These are phyloP conservation scores for Vitis rotundifolia DNA, from an alignment of 164 flowering plant genomes.

Conservation along the genomic window DNA sequence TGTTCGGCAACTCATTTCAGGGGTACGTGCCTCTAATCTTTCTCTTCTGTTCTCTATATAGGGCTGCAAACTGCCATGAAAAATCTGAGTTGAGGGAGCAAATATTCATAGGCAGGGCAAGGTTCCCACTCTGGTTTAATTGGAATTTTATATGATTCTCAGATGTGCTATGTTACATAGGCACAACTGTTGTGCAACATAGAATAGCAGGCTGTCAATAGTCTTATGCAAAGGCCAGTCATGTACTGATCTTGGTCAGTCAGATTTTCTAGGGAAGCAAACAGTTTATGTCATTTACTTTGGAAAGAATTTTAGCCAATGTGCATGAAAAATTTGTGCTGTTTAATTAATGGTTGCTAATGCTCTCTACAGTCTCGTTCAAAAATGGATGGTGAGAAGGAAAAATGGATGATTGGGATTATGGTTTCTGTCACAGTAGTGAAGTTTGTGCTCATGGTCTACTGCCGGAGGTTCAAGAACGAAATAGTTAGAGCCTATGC, in stretches of 20 bases:
- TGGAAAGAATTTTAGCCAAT: too few relatives aligned
- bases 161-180: too few relatives aligned
- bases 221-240: too few relatives aligned
- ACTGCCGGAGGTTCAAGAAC: slow-evolving; percentile 68
- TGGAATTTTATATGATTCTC: too few relatives aligned
- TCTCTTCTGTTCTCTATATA: neutral
- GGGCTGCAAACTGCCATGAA: neutral
- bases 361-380: slow-evolving; percentile 34
- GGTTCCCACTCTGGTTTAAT: too few relatives aligned
- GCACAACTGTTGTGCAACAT: too few relatives aligned
- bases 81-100: too few relatives aligned
- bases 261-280: too few relatives aligned
- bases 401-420: slow-evolving; percentile 81
- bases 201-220: too few relatives aligned
- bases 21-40: slow-evolving; percentile 30
- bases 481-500: slow-evolving; percentile 81
- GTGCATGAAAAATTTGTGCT: neutral
- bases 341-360: neutral
- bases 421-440: slow-evolving; percentile 72
- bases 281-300: too few relatives aligned
- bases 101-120: too few relatives aligned
- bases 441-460: slow-evolving; percentile 65
- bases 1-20: slow-evolving; percentile 40
- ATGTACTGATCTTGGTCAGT: too few relatives aligned
- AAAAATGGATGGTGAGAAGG: slow-evolving; percentile 35